These are phyloP conservation scores for Ceratocystis alfenasii DNA, from an alignment of 2,329 filamentous ascomycete genomes.

Conservation along the genomic window DNA sequence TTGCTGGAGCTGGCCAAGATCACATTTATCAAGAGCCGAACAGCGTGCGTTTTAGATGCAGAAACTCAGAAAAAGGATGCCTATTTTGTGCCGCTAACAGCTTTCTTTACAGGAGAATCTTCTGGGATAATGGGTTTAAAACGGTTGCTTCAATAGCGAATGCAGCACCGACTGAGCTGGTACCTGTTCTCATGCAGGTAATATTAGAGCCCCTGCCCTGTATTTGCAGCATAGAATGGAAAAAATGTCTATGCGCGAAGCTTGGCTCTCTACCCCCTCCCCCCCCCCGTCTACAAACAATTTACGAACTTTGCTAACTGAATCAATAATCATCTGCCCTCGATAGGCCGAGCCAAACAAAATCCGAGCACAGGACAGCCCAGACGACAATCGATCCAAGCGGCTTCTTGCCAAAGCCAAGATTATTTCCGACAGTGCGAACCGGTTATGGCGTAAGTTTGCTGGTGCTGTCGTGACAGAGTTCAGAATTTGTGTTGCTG, in stretches of 20 bases:
- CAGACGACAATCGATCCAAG: constrained; percentile 48
- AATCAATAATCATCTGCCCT: not conserved
- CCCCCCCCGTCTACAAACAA: too few relatives aligned
- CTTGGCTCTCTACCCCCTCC: not conserved
- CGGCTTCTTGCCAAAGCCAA: constrained; percentile 56
- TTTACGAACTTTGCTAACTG: not conserved
- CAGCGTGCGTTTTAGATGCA: constrained; percentile 38
- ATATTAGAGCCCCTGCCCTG: constrained; percentile 23
- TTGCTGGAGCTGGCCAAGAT: constrained; percentile 59
- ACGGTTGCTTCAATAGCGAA: constrained; percentile 56
- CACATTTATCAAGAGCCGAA: constrained; percentile 65
- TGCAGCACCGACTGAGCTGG: constrained; percentile 53
- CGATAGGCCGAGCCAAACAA: constrained; percentile 56
- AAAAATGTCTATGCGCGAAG: not conserved
- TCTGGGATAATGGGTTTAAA: constrained; percentile 66
- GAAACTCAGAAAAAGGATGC: not conserved
- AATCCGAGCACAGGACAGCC: constrained; percentile 39
- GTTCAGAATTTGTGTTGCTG: not conserved
- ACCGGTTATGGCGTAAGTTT: constrained; percentile 53
- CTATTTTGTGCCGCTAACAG: not conserved
- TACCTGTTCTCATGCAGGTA: constrained; percentile 61
- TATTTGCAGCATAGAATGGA: not conserved
- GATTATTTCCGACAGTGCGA: constrained; percentile 56
- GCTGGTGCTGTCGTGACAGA: not conserved
- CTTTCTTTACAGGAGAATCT: constrained; percentile 38